A percentile compares a stretch with the other conserved stretches of the same genome.
Conservation (phyloP, 1,284 basidiomycete genomes). For the Fomitopsis palustris region DNA sequence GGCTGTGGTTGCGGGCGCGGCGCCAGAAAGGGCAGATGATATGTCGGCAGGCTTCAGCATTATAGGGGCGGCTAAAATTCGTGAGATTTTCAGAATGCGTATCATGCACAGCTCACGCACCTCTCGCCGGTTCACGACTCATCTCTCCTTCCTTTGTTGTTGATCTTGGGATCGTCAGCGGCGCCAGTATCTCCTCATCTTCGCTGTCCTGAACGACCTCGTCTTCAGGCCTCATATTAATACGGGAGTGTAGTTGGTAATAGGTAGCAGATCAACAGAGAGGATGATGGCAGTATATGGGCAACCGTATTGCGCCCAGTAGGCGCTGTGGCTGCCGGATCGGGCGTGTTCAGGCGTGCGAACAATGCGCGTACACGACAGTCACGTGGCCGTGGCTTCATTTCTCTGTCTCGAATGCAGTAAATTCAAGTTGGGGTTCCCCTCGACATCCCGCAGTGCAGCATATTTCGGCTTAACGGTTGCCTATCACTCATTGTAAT, state of each 20-base stretch:
- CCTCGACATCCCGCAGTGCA: too few relatives aligned
- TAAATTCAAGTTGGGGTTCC: not conserved
- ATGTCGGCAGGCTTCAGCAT: not conserved
- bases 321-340: not conserved
- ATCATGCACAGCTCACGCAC: not conserved
- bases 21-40: not conserved
- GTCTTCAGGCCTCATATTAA: slow-evolving; percentile 3
- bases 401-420: not conserved
- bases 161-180: not conserved
- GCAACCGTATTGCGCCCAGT: not conserved
- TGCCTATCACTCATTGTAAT: too few relatives aligned
- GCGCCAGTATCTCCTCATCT: slow-evolving; percentile 16
- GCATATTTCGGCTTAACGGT: too few relatives aligned
- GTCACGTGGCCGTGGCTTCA: slow-evolving; percentile 5
- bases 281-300: not conserved
- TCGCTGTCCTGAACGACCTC: slow-evolving; percentile 25
- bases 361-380: not conserved
- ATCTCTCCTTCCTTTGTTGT: not conserved
- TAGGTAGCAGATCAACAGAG: not conserved
- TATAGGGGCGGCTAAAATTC: slow-evolving; percentile 1
- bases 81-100: not conserved
- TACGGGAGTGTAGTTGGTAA: not conserved
- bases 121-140: not conserved
- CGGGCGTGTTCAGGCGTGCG: not conserved
- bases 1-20: not conserved